These are phyloP conservation scores for Citrus sinensis DNA, from an alignment of 345 rosid genomes.

Conservation along the genomic window DVS_A1.0 CM039163.1:5575501-5576000, in stretches of 20 bases:
- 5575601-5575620: neutral
- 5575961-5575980: too few species aligned
- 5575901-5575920: neutral
- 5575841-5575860: neutral
- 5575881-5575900: neutral
- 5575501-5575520: conserved; percentile 30
- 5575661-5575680: neutral
- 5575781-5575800: too few species aligned
- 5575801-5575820: too few species aligned
- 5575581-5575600: neutral
- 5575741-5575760: too few species aligned
- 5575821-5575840: neutral
- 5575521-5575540: neutral
- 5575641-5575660: neutral
- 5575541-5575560: neutral
- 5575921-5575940: too few species aligned
- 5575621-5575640: neutral
- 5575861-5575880: neutral
- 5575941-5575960: too few species aligned
- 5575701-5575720: too few species aligned
- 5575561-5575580: neutral
- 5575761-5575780: too few species aligned
- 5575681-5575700: too few species aligned
- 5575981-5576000: too few species aligned
- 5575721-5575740: too few species aligned